These are phyloP conservation scores for Candida methanosorbosa DNA, from an alignment of 805 yeast genomes.

Conservation along the genomic window DNA sequence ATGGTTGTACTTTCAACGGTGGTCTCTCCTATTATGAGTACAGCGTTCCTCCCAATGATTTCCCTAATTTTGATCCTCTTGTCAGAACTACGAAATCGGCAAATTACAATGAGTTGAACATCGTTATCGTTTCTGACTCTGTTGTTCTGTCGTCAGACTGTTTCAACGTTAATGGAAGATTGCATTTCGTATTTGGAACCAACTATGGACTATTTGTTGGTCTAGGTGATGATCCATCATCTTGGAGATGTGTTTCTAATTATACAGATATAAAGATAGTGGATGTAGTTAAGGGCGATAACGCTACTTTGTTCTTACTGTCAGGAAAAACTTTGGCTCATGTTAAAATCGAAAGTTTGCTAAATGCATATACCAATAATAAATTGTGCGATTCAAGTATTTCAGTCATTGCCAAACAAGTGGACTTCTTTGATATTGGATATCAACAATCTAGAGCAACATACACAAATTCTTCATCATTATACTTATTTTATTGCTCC, in stretches of 20 bases:
- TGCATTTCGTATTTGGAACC: slow-evolving; percentile 50
- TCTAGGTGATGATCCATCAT: slow-evolving; percentile 25
- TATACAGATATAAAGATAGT: slow-evolving; percentile 47
- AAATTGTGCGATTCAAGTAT: slow-evolving; percentile 26
- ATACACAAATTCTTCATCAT: slow-evolving; percentile 48
- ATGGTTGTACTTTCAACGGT: slow-evolving; percentile 11
- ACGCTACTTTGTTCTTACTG: slow-evolving; percentile 35
- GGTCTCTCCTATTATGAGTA: not conserved
- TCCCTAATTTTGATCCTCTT: slow-evolving; percentile 6
- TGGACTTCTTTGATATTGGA: slow-evolving; percentile 59
- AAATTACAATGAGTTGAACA: not conserved
- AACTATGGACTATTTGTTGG: slow-evolving; percentile 54
- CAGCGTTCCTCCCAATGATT: not conserved
- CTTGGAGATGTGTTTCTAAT: slow-evolving; percentile 56
- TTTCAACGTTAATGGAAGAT: slow-evolving; percentile 36
- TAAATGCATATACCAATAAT: slow-evolving; percentile 45
- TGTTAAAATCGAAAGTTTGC: slow-evolving; percentile 53
- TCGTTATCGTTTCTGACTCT: slow-evolving; percentile 8
- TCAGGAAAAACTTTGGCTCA: slow-evolving; percentile 52
- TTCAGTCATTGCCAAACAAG: slow-evolving; percentile 28
- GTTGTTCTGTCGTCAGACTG: slow-evolving; percentile 16
- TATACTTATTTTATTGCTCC: slow-evolving; percentile 42
- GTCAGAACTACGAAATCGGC: slow-evolving; percentile 2
- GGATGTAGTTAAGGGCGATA: slow-evolving; percentile 46
- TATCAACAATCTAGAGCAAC: slow-evolving; percentile 54